Evolutionary conservation across 345 rosid genomes (phyloP).

Genomic region (Bruguiera gymnorhiza): DNA sequence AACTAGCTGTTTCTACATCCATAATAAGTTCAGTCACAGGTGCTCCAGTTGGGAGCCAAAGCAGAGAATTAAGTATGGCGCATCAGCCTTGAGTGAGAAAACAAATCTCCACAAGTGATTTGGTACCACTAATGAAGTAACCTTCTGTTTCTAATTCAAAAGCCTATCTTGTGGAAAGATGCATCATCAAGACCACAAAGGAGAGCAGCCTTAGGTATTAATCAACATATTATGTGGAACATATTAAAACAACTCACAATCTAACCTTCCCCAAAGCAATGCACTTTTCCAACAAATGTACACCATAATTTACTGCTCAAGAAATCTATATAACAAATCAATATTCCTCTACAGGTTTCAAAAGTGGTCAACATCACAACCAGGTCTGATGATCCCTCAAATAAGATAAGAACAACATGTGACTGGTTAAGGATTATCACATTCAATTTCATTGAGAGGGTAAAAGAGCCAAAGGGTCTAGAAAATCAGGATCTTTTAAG

Average conservation of each 20-base stretch:
- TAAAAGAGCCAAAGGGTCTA: neutral
- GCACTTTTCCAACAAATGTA: neutral
- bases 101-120: too few species aligned
- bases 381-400: neutral
- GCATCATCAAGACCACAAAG: neutral
- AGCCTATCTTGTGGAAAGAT: neutral
- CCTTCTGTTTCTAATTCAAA: neutral
- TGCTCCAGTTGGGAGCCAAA: neutral
- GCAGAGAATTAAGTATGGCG: neutral
- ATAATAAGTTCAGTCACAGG: neutral
- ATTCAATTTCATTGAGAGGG: neutral
- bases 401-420: neutral
- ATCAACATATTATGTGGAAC: neutral
- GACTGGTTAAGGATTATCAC: neutral
- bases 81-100: too few species aligned
- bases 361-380: neutral
- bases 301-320: neutral
- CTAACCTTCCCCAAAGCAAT: neutral
- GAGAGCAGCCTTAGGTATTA: too few species aligned
- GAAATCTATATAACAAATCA: neutral
- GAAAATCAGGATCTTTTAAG: neutral
- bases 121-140: too few species aligned
- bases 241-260: neutral
- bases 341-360: neutral
- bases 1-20: neutral